Percentiles rank a stretch among this genome's conserved stretches.
Conservation (phyloP, 345 rosid species). For the Rhodamnia rubescens region DNA sequence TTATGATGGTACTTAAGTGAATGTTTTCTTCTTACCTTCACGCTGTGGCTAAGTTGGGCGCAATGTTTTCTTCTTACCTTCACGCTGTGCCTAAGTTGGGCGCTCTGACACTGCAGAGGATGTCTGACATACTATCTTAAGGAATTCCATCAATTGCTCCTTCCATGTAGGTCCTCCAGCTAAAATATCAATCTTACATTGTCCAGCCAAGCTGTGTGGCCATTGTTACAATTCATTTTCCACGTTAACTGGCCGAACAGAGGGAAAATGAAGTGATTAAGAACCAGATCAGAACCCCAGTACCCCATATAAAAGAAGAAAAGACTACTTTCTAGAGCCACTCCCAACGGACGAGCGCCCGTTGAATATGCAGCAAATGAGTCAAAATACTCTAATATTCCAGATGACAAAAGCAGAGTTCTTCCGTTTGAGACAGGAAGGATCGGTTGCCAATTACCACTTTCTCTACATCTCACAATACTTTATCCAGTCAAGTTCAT, state of each 20-base stretch:
- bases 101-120: background rate
- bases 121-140: background rate
- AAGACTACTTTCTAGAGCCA: background rate
- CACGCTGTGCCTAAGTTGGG: background rate
- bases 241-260: background rate
- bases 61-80: background rate
- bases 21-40: background rate
- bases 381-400: background rate
- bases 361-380: background rate
- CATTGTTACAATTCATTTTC: background rate
- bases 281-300: background rate
- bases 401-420: background rate
- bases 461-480: background rate
- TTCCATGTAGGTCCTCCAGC: background rate
- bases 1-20: background rate
- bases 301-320: background rate
- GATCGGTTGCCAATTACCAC: background rate
- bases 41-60: background rate
- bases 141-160: background rate
- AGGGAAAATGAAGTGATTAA: background rate
- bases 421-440: background rate
- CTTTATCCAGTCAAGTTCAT: background rate
- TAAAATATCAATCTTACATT: background rate
- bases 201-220: background rate
- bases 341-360: background rate